Evolutionary conservation across 2,329 filamentous ascomycete species (phyloP), one percentile per base, ranked within the genome.

Genomic region (Zymoseptoria passerinii): DNA sequence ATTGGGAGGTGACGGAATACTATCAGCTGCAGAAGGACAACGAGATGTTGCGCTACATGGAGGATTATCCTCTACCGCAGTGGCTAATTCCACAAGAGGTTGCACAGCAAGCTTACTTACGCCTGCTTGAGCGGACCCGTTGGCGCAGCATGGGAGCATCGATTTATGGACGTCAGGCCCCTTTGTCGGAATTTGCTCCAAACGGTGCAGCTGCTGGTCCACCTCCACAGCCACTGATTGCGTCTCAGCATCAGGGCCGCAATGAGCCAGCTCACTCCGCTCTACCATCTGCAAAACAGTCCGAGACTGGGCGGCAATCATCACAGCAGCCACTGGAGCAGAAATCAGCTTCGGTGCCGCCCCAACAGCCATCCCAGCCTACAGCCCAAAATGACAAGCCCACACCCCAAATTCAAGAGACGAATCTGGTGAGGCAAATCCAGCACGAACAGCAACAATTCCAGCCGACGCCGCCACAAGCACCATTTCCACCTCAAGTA

Each of bases 41-140:
- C n/a, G 65, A 68, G 53, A 68, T 69, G 63, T 53, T 66, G 19
- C 57, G 58, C 16, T 72, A 72, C 58, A 35, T 71, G 40, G 53
- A 68, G 18, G 64, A 69, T 27, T 68, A 56, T 50, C 66, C 66
- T 9, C 53, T 70, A 9, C n/a, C 54, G n/a, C 50, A 61, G 13
- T 72, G 70, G 70, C 54, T 70, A 28, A 66, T 70, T 28, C 58
- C 63, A 10, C 55, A 56, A 27, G 57, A 63, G 16, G 55, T 62
- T 8, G 68, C 69, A 3, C 52, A 56, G 20, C 53, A 58, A 18
- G 66, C 68, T 8, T 65, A 65, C 54, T 49, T 56, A 35, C 58
- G 58, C 27, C 50, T 70, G 48, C 53, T 65, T 16, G 67, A 71
- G 63, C 68, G 69, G 10, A 53, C 53, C 8, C 60, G 63, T 10